Conservation (phyloP, 805 yeast species). For the Naumovozyma dairenensis region DNA sequence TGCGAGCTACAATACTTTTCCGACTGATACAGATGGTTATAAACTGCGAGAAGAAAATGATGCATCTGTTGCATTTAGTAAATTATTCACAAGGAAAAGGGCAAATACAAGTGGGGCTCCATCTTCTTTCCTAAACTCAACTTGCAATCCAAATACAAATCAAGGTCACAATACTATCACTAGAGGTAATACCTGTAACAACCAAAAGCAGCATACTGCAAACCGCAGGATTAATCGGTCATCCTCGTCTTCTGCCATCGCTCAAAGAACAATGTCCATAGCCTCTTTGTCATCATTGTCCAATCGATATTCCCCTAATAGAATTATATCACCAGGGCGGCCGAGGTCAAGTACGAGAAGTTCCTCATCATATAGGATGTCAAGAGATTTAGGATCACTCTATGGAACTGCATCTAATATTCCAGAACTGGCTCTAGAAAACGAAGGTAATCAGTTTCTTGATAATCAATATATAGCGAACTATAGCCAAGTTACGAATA, state of each 20-base stretch:
- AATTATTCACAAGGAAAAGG: conserved; percentile 26
- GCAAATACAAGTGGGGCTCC: conserved; percentile 26
- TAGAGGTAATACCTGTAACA: not conserved
- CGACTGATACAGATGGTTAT: no score
- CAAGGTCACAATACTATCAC: not conserved
- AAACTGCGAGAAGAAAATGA: conserved; percentile 27
- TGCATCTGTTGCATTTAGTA: conserved; percentile 29
- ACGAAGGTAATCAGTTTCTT: conserved; percentile 14
- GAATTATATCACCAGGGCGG: conserved; percentile 25
- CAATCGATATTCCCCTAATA: conserved; percentile 23
- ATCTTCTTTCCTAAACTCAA: conserved; percentile 15
- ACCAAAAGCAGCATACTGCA: conserved; percentile 3
- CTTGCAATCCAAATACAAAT: conserved; percentile 1
- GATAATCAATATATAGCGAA: conserved; percentile 14
- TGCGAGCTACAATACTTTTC: no score
- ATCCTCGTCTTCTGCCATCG: conserved; percentile 4
- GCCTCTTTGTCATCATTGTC: conserved; percentile 19
- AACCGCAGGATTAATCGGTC: conserved; percentile 2
- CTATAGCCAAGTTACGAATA: not conserved
- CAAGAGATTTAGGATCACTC: conserved; percentile 20
- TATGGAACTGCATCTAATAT: conserved; percentile 12
- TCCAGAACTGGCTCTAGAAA: conserved; percentile 6
- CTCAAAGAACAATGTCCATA: conserved; percentile 17
- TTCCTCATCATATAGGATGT: conserved; percentile 18
- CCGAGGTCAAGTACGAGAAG: conserved; percentile 23